These are phyloP conservation scores for Malus fusca DNA, from an alignment of 306 rosid species.

Conservation along the genomic window DNA sequence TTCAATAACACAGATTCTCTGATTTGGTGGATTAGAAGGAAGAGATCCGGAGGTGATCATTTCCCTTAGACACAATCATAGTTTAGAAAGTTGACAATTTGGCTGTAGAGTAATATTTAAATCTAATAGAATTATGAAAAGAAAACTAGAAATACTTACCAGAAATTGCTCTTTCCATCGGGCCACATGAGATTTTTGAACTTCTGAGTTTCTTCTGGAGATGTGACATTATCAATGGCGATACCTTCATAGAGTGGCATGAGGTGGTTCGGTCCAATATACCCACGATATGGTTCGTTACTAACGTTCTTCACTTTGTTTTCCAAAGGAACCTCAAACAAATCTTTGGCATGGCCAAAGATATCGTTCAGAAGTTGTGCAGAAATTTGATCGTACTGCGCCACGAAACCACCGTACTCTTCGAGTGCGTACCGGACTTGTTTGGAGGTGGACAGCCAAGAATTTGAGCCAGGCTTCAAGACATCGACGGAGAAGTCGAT, in stretches of 20 bases:
- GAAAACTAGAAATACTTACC: neutral
- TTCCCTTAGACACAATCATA: neutral
- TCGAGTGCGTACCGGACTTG: conserved; percentile 10
- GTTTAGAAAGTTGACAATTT: neutral
- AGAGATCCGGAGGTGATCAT: no score
- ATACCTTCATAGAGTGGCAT: conserved; percentile 1
- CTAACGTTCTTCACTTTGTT: neutral
- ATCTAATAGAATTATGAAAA: neutral
- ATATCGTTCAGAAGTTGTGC: neutral
- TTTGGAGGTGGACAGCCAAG: conserved; percentile 4
- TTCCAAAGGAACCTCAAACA: conserved; percentile 12
- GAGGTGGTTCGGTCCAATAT: neutral
- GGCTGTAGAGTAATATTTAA: no score
- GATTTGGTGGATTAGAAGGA: no score
- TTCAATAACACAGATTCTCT: rapidly evolving
- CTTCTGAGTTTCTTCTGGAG: neutral
- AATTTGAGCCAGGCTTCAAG: neutral
- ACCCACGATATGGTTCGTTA: neutral
- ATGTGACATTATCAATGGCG: conserved; percentile 1
- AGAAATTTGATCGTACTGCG: neutral
- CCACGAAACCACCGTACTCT: conserved; percentile 15
- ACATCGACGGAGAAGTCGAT: neutral
- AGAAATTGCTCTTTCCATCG: neutral
- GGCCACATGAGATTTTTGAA: conserved; percentile 4
- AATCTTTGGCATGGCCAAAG: neutral